Conservation (phyloP, 2,329 filamentous ascomycete genomes). For the Hirsutella minnesotensis region DNA sequence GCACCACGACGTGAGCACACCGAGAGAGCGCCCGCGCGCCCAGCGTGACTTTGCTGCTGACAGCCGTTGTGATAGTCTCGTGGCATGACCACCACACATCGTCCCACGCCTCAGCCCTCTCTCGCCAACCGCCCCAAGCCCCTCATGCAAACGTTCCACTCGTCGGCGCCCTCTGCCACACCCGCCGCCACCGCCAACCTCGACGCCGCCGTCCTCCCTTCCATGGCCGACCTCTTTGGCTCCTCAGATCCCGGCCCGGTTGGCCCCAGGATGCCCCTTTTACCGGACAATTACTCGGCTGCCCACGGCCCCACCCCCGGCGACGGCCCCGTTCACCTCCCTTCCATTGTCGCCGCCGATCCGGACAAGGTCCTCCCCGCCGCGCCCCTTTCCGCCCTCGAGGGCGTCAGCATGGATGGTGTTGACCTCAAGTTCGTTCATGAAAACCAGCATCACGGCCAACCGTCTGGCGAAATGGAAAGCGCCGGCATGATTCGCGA, state of each 20-base stretch:
- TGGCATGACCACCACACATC: slow-evolving; percentile 33
- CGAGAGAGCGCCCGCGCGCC: no score
- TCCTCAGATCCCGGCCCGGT: slow-evolving; percentile 18
- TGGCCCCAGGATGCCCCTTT: slow-evolving; percentile 43
- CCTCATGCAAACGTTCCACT: slow-evolving; percentile 52
- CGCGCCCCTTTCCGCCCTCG: slow-evolving; percentile 43
- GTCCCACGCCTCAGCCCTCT: slow-evolving; percentile 32
- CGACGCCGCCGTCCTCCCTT: slow-evolving; percentile 42
- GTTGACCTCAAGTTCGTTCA: slow-evolving; percentile 43
- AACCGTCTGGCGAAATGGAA: slow-evolving; percentile 16
- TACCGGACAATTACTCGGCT: slow-evolving; percentile 44
- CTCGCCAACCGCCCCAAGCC: slow-evolving; percentile 35
- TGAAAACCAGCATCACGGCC: slow-evolving; percentile 11
- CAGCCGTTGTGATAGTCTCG: slow-evolving; percentile 18
- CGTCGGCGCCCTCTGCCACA: slow-evolving; percentile 30
- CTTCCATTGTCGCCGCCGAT: slow-evolving; percentile 43
- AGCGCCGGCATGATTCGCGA: slow-evolving; percentile 36
- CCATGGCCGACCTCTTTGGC: slow-evolving; percentile 21
- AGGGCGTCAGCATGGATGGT: slow-evolving; percentile 44
- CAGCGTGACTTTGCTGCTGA: no score
- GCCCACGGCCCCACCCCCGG: slow-evolving; percentile 30
- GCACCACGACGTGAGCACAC: slow-evolving; percentile 26
- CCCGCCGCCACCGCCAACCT: slow-evolving; percentile 28
- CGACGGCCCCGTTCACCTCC: slow-evolving; percentile 27
- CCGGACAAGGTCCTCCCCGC: slow-evolving; percentile 39